Conservation (phyloP, 1,284 basidiomycete genomes). For the Lignosus rhinocerotis region DNA sequence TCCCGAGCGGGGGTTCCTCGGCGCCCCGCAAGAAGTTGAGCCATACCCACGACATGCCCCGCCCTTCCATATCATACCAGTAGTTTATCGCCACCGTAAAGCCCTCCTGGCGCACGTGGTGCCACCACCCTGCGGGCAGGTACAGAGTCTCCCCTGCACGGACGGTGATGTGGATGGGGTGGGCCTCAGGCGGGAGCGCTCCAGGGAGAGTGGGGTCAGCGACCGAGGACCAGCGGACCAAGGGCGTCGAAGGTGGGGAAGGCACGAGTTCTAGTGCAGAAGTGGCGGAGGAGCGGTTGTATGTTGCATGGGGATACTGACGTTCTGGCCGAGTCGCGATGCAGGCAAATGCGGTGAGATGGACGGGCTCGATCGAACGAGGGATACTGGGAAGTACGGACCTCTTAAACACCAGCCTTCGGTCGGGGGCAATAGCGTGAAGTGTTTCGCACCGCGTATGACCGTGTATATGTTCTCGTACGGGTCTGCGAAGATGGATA, state of each 20-base stretch:
- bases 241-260: slow-evolving; percentile 39
- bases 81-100: slow-evolving; percentile 81
- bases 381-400: slow-evolving; percentile 33
- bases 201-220: slow-evolving; percentile 50
- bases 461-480: slow-evolving; percentile 94
- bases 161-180: slow-evolving; percentile 68
- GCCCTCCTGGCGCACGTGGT: slow-evolving; percentile 73
- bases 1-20: slow-evolving; percentile 38
- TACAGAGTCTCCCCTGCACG: slow-evolving; percentile 81
- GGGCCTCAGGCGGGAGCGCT: slow-evolving; percentile 49
- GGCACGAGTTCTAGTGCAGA: slow-evolving; percentile 47
- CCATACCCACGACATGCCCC: slow-evolving; percentile 68
- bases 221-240: slow-evolving; percentile 77
- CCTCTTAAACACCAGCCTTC: slow-evolving; percentile 84
- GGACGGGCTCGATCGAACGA: background rate
- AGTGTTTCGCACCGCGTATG: slow-evolving; percentile 80
- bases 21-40: slow-evolving; percentile 60
- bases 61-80: slow-evolving; percentile 83
- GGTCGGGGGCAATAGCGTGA: slow-evolving; percentile 82
- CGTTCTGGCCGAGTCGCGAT: slow-evolving; percentile 46
- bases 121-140: slow-evolving; percentile 91
- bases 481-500: slow-evolving; percentile 56
- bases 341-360: background rate
- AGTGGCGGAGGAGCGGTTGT: slow-evolving; percentile 42
- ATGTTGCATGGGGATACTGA: slow-evolving; percentile 69